These are phyloP conservation scores for Lactuca sativa DNA, from an alignment of 129 eudicot species.

Conservation along the genomic window DNA sequence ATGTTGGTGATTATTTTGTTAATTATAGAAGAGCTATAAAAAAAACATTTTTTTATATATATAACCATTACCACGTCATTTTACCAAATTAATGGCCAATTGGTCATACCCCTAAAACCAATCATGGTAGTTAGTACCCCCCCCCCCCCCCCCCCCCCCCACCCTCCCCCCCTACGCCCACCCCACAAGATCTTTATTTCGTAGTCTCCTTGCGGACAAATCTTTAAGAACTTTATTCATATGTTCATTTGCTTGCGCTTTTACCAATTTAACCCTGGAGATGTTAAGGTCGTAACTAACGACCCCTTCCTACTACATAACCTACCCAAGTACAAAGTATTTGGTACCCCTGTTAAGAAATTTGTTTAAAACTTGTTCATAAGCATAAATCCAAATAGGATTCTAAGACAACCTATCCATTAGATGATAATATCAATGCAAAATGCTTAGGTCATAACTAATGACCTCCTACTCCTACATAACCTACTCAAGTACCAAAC, in stretches of 20 bases:
- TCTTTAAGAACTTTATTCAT: not conserved
- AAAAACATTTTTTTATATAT: too few relatives aligned
- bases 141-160: not conserved
- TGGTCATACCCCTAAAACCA: not conserved
- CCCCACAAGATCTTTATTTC: not conserved
- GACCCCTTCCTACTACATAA: slow-evolving; percentile 6
- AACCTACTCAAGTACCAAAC: slow-evolving; percentile 2
- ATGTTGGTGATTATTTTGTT: too few relatives aligned
- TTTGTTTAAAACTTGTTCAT: not conserved
- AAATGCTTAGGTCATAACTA: not conserved
- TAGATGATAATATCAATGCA: not conserved
- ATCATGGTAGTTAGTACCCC: not conserved
- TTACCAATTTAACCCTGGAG: not conserved
- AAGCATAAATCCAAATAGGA: not conserved
- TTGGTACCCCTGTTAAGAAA: not conserved
- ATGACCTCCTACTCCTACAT: slow-evolving; percentile 8
- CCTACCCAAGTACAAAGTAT: slow-evolving; percentile 3
- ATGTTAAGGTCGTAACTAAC: not conserved
- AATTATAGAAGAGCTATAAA: too few relatives aligned
- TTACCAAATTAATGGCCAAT: not conserved
- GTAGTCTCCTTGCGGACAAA: not conserved
- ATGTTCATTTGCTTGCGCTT: not conserved
- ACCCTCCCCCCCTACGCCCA: too few relatives aligned
- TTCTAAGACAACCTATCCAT: not conserved
- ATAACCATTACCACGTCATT: not conserved